These are phyloP conservation scores for Lagenaria siceraria DNA, from an alignment of 306 rosid genomes.

Conservation along the genomic window DNA sequence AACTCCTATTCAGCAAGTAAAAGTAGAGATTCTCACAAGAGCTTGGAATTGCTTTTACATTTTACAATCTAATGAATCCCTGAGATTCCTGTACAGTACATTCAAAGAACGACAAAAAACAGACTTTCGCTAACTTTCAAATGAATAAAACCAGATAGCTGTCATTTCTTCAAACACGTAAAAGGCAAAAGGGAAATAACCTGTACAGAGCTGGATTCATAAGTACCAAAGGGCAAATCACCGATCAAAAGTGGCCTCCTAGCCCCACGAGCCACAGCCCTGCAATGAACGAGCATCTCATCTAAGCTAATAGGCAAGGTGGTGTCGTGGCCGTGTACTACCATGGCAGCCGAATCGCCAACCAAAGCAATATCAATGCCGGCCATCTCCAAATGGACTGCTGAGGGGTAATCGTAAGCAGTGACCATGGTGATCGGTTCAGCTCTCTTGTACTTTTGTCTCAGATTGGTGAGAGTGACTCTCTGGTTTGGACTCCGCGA, in stretches of 20 bases:
- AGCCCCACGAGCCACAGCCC: slow-evolving; percentile 80
- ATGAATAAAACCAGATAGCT: not conserved
- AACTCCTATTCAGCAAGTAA: not conserved
- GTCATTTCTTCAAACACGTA: not conserved
- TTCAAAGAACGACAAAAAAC: not conserved
- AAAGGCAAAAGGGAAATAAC: slow-evolving; percentile 15
- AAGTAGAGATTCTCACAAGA: not conserved
- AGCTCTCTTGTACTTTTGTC: slow-evolving; percentile 37
- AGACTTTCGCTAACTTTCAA: not conserved
- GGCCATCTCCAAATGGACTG: slow-evolving; percentile 59
- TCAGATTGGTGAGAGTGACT: slow-evolving; percentile 44
- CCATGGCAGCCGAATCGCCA: slow-evolving; percentile 93
- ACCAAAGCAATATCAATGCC: slow-evolving; percentile 59
- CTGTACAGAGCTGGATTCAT: slow-evolving; percentile 60
- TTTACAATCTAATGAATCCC: not conserved
- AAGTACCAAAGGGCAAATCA: slow-evolving; percentile 75
- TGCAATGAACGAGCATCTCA: slow-evolving; percentile 76
- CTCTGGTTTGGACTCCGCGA: slow-evolving; percentile 36
- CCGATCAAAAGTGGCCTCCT: slow-evolving; percentile 67
- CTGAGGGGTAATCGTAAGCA: slow-evolving; percentile 92
- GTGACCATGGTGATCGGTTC: slow-evolving; percentile 79
- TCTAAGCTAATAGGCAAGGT: slow-evolving; percentile 58
- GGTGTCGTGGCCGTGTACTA: slow-evolving; percentile 85
- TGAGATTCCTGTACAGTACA: not conserved
- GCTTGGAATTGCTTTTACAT: not conserved